A percentile compares a stretch with the other conserved stretches of the same genome.
These are phyloP conservation scores for Pleurotus eryngii DNA, from an alignment of 768 basidiomycete genomes.

Conservation along the genomic window DNA sequence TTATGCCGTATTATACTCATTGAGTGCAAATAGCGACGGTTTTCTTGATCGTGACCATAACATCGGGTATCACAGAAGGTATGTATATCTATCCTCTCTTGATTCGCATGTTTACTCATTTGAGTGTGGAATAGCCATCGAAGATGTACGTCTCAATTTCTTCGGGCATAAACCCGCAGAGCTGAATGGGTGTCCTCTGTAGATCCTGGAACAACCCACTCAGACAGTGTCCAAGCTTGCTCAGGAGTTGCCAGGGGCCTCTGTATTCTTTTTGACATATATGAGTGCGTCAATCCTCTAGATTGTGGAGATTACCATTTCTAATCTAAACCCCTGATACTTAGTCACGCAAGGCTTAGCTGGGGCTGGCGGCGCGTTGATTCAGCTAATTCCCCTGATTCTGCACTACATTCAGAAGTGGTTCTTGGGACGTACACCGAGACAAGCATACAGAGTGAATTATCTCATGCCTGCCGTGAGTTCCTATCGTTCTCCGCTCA, in stretches of 20 bases:
- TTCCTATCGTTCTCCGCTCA: not conserved
- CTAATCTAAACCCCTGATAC: not conserved
- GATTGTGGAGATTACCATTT: not conserved
- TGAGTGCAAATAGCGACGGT: constrained; percentile 28
- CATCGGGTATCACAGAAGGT: constrained; percentile 52
- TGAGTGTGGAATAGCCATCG: constrained; percentile 18
- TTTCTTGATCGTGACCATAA: constrained; percentile 72
- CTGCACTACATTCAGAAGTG: constrained; percentile 62
- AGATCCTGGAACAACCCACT: constrained; percentile 9
- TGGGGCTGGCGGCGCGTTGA: constrained; percentile 9
- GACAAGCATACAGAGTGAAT: constrained; percentile 54
- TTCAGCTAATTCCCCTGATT: constrained; percentile 25
- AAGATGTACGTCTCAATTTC: constrained; percentile 17
- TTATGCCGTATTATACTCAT: not conserved
- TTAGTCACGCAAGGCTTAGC: constrained; percentile 10
- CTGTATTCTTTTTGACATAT: constrained; percentile 56
- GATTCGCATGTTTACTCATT: not conserved
- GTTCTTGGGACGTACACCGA: constrained; percentile 65
- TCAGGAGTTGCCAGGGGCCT: constrained; percentile 39
- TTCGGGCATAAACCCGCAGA: not conserved
- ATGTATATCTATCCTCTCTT: constrained; percentile 4
- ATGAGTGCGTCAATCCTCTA: not conserved
- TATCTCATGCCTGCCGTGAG: constrained; percentile 52
- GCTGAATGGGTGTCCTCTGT: not conserved
- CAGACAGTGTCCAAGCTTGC: constrained; percentile 7